Percentiles rank a stretch among this genome's conserved stretches.
Conservation (phyloP, 2,329 filamentous ascomycete species). For the Tolypocladium pustulatum region DNA sequence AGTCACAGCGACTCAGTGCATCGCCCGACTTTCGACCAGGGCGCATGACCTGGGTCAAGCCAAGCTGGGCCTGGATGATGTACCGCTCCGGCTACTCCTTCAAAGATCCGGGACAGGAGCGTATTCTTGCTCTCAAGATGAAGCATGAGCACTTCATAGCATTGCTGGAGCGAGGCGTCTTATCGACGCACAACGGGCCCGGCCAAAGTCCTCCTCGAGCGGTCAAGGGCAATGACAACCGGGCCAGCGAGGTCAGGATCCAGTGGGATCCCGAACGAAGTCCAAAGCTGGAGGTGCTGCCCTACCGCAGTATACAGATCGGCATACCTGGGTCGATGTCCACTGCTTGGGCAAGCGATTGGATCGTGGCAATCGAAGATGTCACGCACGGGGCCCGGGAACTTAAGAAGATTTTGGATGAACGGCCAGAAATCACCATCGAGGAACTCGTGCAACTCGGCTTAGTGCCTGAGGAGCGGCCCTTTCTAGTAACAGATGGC, state of each 20-base stretch:
- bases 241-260: conserved; percentile 34
- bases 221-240: not conserved
- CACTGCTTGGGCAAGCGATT: conserved; percentile 34
- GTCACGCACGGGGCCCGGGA: conserved; percentile 41
- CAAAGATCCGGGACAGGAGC: conserved; percentile 43
- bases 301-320: conserved; percentile 49
- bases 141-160: conserved; percentile 36
- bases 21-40: conserved; percentile 39
- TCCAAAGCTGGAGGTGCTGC: conserved; percentile 30
- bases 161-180: conserved; percentile 28
- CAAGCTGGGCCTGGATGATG: conserved; percentile 54
- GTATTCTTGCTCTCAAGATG: conserved; percentile 47
- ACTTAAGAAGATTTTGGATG: conserved; percentile 35
- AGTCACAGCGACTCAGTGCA: conserved; percentile 38
- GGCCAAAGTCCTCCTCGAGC: not conserved
- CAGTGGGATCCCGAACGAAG: conserved; percentile 56
- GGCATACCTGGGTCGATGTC: conserved; percentile 40
- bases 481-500: conserved; percentile 28
- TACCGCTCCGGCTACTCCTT: conserved; percentile 50
- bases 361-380: conserved; percentile 46
- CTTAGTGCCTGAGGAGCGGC: conserved; percentile 33
- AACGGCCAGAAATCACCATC: conserved; percentile 19
- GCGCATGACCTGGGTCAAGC: conserved; percentile 58
- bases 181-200: conserved; percentile 17
- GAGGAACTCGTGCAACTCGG: conserved; percentile 25